Evolutionary conservation across 768 basidiomycete species (phyloP).

Genomic region (Amanita fuliginea): DNA sequence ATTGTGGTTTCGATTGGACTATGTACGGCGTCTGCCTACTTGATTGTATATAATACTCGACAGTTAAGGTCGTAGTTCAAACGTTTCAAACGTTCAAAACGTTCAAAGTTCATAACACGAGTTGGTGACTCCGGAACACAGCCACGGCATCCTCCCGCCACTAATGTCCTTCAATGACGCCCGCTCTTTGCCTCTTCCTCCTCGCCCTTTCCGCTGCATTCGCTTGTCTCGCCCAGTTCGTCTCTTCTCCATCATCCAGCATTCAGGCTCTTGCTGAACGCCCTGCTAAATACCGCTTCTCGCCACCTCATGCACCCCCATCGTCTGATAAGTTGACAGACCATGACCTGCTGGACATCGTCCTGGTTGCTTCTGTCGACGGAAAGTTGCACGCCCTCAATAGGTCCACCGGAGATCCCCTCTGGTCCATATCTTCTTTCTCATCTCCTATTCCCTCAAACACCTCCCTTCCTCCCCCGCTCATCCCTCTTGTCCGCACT

Average conservation of each 20-base stretch:
- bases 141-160: background rate
- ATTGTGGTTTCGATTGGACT: constrained; percentile 30
- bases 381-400: constrained; percentile 93
- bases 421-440: constrained; percentile 83
- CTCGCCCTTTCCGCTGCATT: constrained; percentile 16
- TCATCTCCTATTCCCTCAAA: constrained; percentile 22
- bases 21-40: constrained; percentile 26
- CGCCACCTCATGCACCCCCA: constrained; percentile 10
- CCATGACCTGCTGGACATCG: constrained; percentile 65
- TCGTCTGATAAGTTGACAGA: constrained; percentile 24
- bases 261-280: constrained; percentile 19
- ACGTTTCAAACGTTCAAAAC: too few relatives aligned
- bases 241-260: constrained; percentile 15
- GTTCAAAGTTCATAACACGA: too few relatives aligned
- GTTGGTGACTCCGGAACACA: background rate
- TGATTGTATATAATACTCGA: constrained; percentile 32
- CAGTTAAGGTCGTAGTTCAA: constrained; percentile 17
- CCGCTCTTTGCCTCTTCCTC: constrained; percentile 15
- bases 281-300: constrained; percentile 12
- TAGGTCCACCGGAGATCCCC: constrained; percentile 64
- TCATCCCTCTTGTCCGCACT: constrained; percentile 69
- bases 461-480: constrained; percentile 35
- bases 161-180: constrained; percentile 21
- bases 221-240: constrained; percentile 20
- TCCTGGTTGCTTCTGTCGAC: constrained; percentile 88